These are phyloP conservation scores for Phytophthora colocasiae DNA, from an alignment of 352 stramenopile species.

Conservation along the genomic window DNA sequence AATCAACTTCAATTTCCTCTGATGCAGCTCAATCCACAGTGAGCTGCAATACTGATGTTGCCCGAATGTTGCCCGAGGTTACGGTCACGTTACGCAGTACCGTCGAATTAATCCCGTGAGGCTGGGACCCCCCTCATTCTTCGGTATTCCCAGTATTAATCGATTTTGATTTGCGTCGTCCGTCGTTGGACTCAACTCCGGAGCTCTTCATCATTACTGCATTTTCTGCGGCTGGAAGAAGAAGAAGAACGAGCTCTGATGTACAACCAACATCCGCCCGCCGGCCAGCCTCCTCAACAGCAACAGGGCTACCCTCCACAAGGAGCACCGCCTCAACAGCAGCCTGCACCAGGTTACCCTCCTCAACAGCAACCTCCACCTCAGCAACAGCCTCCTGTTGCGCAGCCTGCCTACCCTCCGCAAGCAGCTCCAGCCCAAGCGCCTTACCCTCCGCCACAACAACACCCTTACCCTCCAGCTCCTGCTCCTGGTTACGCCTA, in stretches of 20 bases:
- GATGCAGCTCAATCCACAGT: too few relatives aligned
- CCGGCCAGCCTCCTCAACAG: conserved; percentile 19
- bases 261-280: conserved; percentile 28
- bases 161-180: conserved; percentile 31
- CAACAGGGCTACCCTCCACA: conserved; percentile 35
- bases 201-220: conserved; percentile 18
- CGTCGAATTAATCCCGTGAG: too few relatives aligned
- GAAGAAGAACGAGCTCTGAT: conserved; percentile 2
- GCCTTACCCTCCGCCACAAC: neutral
- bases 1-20: too few relatives aligned
- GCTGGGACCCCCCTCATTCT: too few relatives aligned
- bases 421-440: conserved; percentile 10
- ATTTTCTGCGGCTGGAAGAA: neutral
- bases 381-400: conserved; percentile 25
- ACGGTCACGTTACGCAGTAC: too few relatives aligned
- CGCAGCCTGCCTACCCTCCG: conserved; percentile 34
- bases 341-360: conserved; percentile 29
- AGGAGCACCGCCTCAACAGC: conserved; percentile 27
- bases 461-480: neutral
- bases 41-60: too few relatives aligned
- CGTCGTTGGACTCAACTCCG: conserved; percentile 3
- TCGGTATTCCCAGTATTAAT: conserved; percentile 8
- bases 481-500: conserved; percentile 11
- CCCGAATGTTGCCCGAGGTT: too few relatives aligned
- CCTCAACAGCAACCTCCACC: conserved; percentile 12